Evolutionary conservation across 495 filamentous ascomycete species (phyloP).

Genomic region (Alectoria sarmentosa): DNA sequence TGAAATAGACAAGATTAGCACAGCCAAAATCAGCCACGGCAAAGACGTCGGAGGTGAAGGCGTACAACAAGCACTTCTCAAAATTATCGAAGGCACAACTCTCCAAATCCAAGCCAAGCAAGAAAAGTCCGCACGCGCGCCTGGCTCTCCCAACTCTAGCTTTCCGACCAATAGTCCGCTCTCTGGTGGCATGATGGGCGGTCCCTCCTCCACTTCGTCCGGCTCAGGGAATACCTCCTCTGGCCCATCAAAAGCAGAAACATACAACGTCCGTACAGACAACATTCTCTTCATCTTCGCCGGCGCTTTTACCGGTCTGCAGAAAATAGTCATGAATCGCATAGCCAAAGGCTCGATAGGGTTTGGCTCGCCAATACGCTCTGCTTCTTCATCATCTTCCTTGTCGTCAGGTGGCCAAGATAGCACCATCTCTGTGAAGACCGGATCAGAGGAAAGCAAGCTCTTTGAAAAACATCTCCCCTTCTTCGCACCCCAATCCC

Average conservation of each 20-base stretch:
- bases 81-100: constrained; percentile 94
- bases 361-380: constrained; percentile 76
- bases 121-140: constrained; percentile 51
- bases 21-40: constrained; percentile 58
- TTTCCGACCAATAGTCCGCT: constrained; percentile 46
- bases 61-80: constrained; percentile 91
- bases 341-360: constrained; percentile 85
- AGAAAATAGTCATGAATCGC: constrained; percentile 80
- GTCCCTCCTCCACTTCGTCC: constrained; percentile 34
- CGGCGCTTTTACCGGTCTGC: constrained; percentile 88
- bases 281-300: constrained; percentile 97
- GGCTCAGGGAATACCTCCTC: constrained; percentile 29
- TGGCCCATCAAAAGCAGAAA: constrained; percentile 62
- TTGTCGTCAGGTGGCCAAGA: constrained; percentile 32
- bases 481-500: constrained; percentile 46
- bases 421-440: constrained; percentile 38
- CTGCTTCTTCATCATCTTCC: constrained; percentile 25
- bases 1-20: constrained; percentile 94
- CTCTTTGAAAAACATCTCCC: constrained; percentile 63
- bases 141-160: constrained; percentile 34
- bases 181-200: constrained; percentile 31
- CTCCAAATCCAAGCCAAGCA: constrained; percentile 82
- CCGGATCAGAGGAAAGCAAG: constrained; percentile 49
- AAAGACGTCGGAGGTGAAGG: constrained; percentile 89
- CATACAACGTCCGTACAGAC: constrained; percentile 85